phyloP scores from a whole-genome alignment of 225 moss, liverwort and hornwort species.

The Straminergon stramineum region DNA sequence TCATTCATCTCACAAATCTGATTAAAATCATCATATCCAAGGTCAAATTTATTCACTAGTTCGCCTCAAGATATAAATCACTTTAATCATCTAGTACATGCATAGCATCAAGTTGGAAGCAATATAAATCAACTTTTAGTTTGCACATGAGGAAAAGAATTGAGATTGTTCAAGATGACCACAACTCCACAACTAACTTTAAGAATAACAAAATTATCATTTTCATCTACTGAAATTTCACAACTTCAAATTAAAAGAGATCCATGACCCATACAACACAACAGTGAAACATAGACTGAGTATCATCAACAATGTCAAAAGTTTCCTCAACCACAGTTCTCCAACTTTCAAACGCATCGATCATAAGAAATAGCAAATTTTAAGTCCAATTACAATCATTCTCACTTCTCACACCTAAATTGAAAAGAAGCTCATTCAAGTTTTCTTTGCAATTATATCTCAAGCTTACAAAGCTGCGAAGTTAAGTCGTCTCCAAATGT shows the following conservation, averaged over 20 bases:
- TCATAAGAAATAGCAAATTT: neutral
- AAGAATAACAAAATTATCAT: neutral
- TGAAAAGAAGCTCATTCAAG: neutral
- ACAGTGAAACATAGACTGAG: no score
- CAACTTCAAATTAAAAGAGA: neutral
- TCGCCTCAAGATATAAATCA: neutral
- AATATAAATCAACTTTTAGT: neutral
- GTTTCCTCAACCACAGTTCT: neutral
- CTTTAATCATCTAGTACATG: neutral
- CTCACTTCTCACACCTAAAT: neutral
- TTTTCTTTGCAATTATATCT: neutral
- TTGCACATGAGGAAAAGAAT: neutral
- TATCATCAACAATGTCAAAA: neutral
- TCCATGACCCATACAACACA: neutral
- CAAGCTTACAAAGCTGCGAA: neutral
- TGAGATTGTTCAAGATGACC: neutral
- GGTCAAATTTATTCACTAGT: neutral
- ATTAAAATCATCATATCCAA: no score
- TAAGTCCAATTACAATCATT: neutral
- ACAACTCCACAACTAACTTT: fast-evolving
- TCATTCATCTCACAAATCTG: neutral
- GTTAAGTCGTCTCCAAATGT: neutral
- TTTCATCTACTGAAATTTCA: neutral
- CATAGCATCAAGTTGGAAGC: neutral
- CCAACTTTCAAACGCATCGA: neutral